phyloP scores from a whole-genome alignment of 2,329 filamentous ascomycete genomes.

The Basipetospora chlamydospora region DNA sequence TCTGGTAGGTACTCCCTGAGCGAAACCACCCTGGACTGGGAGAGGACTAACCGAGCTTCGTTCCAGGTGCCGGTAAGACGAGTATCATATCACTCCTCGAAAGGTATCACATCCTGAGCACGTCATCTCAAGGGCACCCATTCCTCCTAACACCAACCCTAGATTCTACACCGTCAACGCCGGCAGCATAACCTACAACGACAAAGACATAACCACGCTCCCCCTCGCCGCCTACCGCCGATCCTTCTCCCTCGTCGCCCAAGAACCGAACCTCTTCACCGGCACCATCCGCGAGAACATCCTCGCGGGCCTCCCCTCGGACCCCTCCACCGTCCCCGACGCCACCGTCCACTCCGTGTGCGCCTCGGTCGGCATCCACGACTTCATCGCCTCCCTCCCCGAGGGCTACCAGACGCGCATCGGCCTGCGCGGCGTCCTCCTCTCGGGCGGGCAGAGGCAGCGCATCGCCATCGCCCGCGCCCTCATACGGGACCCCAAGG shows the following conservation, averaged over 20 bases:
- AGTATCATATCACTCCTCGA: constrained; percentile 16
- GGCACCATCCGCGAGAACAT: constrained; percentile 56
- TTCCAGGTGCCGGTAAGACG: constrained; percentile 13
- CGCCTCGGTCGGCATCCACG: constrained; percentile 50
- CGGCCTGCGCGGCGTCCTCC: constrained; percentile 46
- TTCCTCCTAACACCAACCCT: background rate
- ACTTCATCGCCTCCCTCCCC: constrained; percentile 61
- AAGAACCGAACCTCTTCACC: constrained; percentile 27
- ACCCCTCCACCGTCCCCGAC: background rate
- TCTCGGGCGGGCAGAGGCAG: constrained; percentile 53
- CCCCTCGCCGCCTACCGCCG: constrained; percentile 35
- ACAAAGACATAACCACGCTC: constrained; percentile 23
- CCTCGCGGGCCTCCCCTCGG: constrained; percentile 23
- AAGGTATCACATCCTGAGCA: constrained; percentile 9
- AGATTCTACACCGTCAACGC: constrained; percentile 25
- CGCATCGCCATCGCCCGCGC: constrained; percentile 51
- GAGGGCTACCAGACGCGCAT: constrained; percentile 37
- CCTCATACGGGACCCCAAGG: constrained; percentile 41
- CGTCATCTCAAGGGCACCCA: background rate
- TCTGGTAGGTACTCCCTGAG: constrained; percentile 1
- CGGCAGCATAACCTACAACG: constrained; percentile 32
- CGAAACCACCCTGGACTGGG: too few relatives aligned
- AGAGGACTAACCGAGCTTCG: background rate
- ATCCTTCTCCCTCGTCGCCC: constrained; percentile 39
- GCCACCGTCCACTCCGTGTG: constrained; percentile 14